Conservation (phyloP, 148 eudicot genomes). For the Rhododendron griersonianum region DNA sequence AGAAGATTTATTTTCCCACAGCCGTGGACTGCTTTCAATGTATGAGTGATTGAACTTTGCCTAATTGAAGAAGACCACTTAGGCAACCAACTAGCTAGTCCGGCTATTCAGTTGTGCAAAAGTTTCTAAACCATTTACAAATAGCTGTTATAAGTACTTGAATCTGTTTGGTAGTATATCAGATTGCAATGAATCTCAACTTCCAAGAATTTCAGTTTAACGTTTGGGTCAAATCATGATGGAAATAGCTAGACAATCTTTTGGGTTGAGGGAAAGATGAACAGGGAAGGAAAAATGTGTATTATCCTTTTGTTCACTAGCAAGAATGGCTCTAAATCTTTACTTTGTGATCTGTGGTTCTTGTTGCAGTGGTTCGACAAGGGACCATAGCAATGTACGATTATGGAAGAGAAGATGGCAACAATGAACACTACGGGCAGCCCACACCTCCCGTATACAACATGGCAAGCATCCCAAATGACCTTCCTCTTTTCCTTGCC, state of each 20-base stretch:
- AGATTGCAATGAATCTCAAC: not conserved
- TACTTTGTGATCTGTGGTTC: not conserved
- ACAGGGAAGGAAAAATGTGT: not conserved
- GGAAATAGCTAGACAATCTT: not conserved
- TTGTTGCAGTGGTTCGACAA: slow-evolving; percentile 29
- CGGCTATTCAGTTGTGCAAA: not conserved
- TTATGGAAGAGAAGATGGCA: slow-evolving; percentile 24
- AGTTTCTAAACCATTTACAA: not conserved
- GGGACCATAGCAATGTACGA: slow-evolving; percentile 41
- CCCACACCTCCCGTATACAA: slow-evolving; percentile 31
- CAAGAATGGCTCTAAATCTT: not conserved
- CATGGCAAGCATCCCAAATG: slow-evolving; percentile 29
- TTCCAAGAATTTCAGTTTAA: not conserved
- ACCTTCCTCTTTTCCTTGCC: slow-evolving; percentile 38
- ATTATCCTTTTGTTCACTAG: no score
- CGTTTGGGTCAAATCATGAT: not conserved
- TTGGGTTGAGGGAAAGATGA: not conserved
- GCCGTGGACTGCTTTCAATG: not conserved
- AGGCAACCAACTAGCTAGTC: not conserved
- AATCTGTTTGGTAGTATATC: no score
- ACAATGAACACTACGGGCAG: slow-evolving; percentile 32
- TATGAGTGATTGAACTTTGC: not conserved
- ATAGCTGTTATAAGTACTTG: not conserved
- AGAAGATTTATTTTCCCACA: not conserved
- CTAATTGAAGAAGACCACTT: not conserved